phyloP scores from a whole-genome alignment of 1,139 yeast genomes.

The Pichiaceae sp. region DNA sequence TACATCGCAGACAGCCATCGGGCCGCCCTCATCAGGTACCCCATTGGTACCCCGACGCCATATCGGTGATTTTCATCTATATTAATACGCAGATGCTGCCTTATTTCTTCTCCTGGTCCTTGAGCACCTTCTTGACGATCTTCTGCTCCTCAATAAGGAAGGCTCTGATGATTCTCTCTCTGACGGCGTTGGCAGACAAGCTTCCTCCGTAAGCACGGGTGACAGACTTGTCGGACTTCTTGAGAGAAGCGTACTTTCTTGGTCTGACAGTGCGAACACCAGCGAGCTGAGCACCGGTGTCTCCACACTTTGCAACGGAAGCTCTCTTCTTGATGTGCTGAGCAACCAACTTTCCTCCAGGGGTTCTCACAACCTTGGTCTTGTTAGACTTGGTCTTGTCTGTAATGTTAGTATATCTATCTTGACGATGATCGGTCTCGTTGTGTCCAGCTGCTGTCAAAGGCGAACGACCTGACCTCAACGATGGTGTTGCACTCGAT shows the following conservation, averaged over 20 bases:
- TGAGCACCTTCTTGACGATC: slow-evolving; percentile 97
- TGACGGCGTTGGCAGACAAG: slow-evolving; percentile 97
- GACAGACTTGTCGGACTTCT: slow-evolving; percentile 96
- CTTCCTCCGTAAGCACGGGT: slow-evolving; percentile 99
- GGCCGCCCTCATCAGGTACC: too few species aligned
- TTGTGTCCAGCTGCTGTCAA: background rate
- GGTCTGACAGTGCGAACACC: slow-evolving; percentile 96
- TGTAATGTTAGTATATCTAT: slow-evolving; percentile 24
- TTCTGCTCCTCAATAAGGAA: slow-evolving; percentile 99
- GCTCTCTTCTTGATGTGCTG: slow-evolving; percentile 95
- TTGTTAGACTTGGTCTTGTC: slow-evolving; percentile 99
- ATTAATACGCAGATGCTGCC: too few species aligned
- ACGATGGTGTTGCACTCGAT: slow-evolving; percentile 3
- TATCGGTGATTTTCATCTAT: too few species aligned
- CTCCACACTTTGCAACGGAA: slow-evolving; percentile 98
- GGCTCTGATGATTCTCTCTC: slow-evolving; percentile 98
- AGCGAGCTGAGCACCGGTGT: slow-evolving; percentile 86
- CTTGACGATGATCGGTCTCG: background rate
- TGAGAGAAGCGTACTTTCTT: slow-evolving; percentile 90
- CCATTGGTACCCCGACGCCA: too few species aligned
- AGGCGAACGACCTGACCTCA: background rate
- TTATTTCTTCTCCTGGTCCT: slow-evolving; percentile 62
- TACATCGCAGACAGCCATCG: too few species aligned
- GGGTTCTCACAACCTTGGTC: slow-evolving; percentile 99
- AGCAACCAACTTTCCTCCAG: slow-evolving; percentile 97